Conservation (phyloP, 805 yeast species). For the Suhomyces kilbournensis region DNA sequence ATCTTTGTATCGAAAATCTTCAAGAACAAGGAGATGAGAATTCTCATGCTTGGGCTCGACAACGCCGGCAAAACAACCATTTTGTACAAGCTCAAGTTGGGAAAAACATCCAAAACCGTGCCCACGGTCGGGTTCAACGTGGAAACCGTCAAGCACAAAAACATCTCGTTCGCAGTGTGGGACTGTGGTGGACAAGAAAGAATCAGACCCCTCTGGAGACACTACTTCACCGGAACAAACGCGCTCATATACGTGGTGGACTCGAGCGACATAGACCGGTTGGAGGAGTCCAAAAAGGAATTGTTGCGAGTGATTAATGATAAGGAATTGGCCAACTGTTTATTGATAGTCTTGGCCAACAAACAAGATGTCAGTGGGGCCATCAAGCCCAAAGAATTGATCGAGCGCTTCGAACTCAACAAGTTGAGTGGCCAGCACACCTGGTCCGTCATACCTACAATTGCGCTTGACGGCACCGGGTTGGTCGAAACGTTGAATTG, state of each 20-base stretch:
- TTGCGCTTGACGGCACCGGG: constrained; percentile 89
- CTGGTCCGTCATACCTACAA: constrained; percentile 91
- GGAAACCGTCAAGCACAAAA: constrained; percentile 78
- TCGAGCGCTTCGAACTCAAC: constrained; percentile 65
- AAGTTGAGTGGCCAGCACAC: constrained; percentile 59
- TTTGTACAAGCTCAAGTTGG: constrained; percentile 75
- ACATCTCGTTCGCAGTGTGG: constrained; percentile 85
- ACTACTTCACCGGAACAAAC: constrained; percentile 89
- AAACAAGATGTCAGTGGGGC: constrained; percentile 77
- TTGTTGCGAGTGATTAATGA: constrained; percentile 75
- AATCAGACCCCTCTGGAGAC: constrained; percentile 91
- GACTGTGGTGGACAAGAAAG: constrained; percentile 96
- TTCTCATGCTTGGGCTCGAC: constrained; percentile 88
- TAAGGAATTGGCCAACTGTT: constrained; percentile 77
- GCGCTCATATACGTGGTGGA: constrained; percentile 91
- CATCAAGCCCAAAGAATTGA: constrained; percentile 74
- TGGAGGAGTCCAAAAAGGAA: constrained; percentile 76
- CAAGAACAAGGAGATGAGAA: constrained; percentile 93
- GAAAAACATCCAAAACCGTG: constrained; percentile 71
- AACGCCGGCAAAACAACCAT: constrained; percentile 94
- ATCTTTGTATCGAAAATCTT: constrained; percentile 33
- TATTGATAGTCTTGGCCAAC: constrained; percentile 82
- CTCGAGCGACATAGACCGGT: constrained; percentile 66
- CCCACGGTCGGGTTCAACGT: constrained; percentile 95
- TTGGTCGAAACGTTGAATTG: constrained; percentile 83